Evolutionary conservation across 371 early-diverging fungal species (phyloP).

Genomic region (Mucor indicus): DNA sequence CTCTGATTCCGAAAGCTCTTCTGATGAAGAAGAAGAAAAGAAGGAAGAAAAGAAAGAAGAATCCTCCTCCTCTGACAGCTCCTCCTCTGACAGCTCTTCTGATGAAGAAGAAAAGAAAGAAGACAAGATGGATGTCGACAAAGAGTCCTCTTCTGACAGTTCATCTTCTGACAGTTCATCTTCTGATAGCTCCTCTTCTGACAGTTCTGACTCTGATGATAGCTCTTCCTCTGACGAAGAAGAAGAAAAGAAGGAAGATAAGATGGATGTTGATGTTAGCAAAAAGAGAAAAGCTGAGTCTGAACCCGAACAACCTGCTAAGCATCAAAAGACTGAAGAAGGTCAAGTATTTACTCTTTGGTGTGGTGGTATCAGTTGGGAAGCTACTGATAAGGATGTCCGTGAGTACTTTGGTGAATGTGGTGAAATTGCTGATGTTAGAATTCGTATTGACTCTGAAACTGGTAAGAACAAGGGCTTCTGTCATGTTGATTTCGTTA

Average conservation of each 20-base stretch:
- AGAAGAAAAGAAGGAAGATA: neutral
- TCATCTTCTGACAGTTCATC: neutral
- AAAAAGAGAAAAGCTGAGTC: constrained; percentile 26
- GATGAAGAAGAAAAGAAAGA: constrained; percentile 22
- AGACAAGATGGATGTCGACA: no score
- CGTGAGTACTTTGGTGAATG: constrained; percentile 53
- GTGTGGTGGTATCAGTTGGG: constrained; percentile 69
- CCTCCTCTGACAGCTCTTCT: neutral
- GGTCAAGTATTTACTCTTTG: constrained; percentile 46
- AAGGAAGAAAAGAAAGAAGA: constrained; percentile 2
- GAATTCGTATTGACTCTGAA: constrained; percentile 41
- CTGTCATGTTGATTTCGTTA: constrained; percentile 68
- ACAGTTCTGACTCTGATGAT: constrained; percentile 1
- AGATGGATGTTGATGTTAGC: constrained; percentile 1
- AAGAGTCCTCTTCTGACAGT: neutral
- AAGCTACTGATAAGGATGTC: constrained; percentile 61
- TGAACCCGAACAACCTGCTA: constrained; percentile 23
- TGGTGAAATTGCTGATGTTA: constrained; percentile 51
- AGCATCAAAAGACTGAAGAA: constrained; percentile 53
- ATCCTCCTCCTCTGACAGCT: constrained; percentile 3
- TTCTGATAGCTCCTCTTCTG: no score
- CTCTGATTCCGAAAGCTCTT: no score
- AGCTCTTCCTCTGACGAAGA: constrained; percentile 5
- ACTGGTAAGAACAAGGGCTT: constrained; percentile 69
- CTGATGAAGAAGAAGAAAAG: no score